A percentile compares a stretch with the other conserved stretches of the same genome.
Conservation (phyloP, 2,329 filamentous ascomycete species). For the Podosphaera fusca region DNA sequence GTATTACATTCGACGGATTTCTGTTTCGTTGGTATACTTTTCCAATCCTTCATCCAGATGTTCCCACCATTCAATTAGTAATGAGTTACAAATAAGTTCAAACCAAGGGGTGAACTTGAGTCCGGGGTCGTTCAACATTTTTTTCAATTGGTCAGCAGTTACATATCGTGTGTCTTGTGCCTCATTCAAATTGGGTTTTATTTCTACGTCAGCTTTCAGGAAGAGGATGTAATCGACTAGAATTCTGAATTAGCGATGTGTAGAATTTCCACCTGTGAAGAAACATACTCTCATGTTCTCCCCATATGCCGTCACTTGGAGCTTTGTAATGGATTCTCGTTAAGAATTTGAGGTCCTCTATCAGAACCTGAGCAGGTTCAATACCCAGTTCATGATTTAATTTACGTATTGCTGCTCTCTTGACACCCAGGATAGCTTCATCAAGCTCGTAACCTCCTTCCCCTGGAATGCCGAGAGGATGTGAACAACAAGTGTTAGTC, state of each 20-base stretch:
- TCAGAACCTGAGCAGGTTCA: slow-evolving; percentile 63
- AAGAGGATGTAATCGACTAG: slow-evolving; percentile 96
- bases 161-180: slow-evolving; percentile 71
- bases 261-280: background rate
- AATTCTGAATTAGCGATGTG: slow-evolving; percentile 3
- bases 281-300: slow-evolving; percentile 81
- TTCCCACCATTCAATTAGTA: slow-evolving; percentile 96
- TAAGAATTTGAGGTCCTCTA: slow-evolving; percentile 81
- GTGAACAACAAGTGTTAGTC: slow-evolving; percentile 99
- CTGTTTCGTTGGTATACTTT: slow-evolving; percentile 63
- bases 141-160: slow-evolving; percentile 55
- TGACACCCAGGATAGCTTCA: slow-evolving; percentile 64
- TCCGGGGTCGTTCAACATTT: slow-evolving; percentile 58
- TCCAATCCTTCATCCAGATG: slow-evolving; percentile 62
- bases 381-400: slow-evolving; percentile 90
- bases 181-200: slow-evolving; percentile 69
- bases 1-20: slow-evolving; percentile 60
- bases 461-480: slow-evolving; percentile 73
- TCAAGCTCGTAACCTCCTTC: slow-evolving; percentile 71
- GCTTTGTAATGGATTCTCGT: slow-evolving; percentile 97
- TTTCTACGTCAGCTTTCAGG: slow-evolving; percentile 79
- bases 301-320: slow-evolving; percentile 92
- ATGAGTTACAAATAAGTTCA: slow-evolving; percentile 91
- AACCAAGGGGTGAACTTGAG: slow-evolving; percentile 96
- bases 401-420: slow-evolving; percentile 80